Evolutionary conservation across 805 yeast species (phyloP), one percentile per base, ranked within the genome.

Genomic region (Nakazawaea pomicola): DNA sequence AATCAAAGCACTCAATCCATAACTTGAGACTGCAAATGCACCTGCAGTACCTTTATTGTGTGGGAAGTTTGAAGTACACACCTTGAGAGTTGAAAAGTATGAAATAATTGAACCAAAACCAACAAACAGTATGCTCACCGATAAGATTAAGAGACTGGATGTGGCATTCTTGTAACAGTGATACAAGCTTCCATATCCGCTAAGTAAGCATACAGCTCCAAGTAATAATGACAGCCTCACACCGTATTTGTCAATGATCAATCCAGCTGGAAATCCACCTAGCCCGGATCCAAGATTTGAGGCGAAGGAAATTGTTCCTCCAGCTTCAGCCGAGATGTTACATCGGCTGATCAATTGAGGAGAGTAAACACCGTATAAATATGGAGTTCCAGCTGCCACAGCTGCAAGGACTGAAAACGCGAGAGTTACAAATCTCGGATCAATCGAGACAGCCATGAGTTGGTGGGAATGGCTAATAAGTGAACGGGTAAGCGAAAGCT

Each of bases 381-480:
- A 84, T 0, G 87, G 84, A 2, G 89, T 83, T 2, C 93, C 91
- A 3, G 87, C 72, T 0, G 83, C 88, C 35, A 83, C 51, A 0
- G 85, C 72, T 7, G 79, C 79, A 14, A 80, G 52, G 11, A 61
- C 51, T 5, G 56, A 55, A 23, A 45, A 47, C 5, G 44, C 15
- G 3, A 58, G 44, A 2, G 58, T 42, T 1, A 51, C 27, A 15
- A 40, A 35, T 12, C 41, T 28, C 19, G 38, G 37, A 16, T 46
- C 45, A 18, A 33, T 16, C 34, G 41, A 34, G 19, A 17, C 21
- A 15, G 24, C 29, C 24, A 19, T 15, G 16, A 12, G 30, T 10
- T 25, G 5, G 21, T 10, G 11, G 16, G 19, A 17, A 16, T 19
- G 18, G 4, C 6, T 10, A 16, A 7, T 15, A 10, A 20, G n/a